These are phyloP conservation scores for Salix dunnii DNA, from an alignment of 345 rosid species.

Conservation along the genomic window DNA sequence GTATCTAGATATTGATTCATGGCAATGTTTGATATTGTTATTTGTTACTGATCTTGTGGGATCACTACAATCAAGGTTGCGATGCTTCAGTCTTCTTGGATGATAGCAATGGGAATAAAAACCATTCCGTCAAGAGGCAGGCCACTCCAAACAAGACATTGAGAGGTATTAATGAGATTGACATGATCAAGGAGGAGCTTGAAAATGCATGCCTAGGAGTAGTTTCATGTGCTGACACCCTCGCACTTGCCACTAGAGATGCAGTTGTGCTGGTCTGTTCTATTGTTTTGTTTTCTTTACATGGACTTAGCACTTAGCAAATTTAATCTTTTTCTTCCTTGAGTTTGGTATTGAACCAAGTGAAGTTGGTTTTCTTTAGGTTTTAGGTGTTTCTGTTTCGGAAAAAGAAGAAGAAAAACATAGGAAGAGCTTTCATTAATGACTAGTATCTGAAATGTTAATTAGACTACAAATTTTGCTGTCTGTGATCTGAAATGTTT, in stretches of 20 bases:
- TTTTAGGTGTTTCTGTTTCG: background rate
- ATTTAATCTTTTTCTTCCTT: background rate
- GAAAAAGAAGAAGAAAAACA: background rate
- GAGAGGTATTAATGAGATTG: conserved; percentile 29
- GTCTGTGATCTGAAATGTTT: background rate
- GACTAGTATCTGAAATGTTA: no score
- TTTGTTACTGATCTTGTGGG: background rate
- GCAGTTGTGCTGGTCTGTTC: conserved; percentile 30
- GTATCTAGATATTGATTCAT: background rate
- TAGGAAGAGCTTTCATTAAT: no score
- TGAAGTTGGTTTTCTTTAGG: background rate
- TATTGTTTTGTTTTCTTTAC: background rate
- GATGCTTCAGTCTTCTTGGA: conserved; percentile 45
- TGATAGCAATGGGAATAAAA: conserved; percentile 32
- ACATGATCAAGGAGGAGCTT: conserved; percentile 26
- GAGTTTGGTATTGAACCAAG: background rate
- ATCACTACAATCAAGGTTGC: conserved; percentile 37
- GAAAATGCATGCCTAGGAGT: conserved; percentile 36
- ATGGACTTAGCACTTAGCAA: background rate
- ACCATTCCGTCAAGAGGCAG: conserved; percentile 27
- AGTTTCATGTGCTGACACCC: conserved; percentile 37
- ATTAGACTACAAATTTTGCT: no score
- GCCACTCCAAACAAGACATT: conserved; percentile 27
- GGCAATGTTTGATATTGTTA: background rate
- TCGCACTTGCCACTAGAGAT: conserved; percentile 38